Conservation (phyloP, 768 basidiomycete genomes). For the Dentipellis fragilis region DNA sequence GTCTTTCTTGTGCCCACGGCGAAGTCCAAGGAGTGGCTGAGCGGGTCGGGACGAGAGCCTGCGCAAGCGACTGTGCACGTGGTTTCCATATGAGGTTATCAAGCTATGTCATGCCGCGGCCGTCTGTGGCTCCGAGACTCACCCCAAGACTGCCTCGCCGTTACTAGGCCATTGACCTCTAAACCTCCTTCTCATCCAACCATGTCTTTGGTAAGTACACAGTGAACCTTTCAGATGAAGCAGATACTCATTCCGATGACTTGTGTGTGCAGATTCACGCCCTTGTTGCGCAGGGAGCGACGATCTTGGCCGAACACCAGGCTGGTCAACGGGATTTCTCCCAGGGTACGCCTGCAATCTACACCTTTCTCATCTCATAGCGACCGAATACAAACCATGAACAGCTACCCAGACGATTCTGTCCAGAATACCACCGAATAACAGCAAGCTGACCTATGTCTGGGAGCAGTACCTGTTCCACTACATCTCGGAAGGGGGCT, state of each 20-base stretch:
- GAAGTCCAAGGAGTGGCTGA: too few species aligned
- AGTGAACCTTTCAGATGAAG: neutral
- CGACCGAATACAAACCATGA: neutral
- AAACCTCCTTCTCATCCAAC: neutral
- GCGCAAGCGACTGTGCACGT: too few species aligned
- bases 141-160: too few species aligned
- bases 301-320: constrained; percentile 82
- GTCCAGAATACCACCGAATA: constrained; percentile 87
- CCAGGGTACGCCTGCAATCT: constrained; percentile 44
- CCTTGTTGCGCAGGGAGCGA: constrained; percentile 66
- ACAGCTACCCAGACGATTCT: constrained; percentile 82
- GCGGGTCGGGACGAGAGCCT: too few species aligned
- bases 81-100: too few species aligned
- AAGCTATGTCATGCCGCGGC: too few species aligned
- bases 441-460: constrained; percentile 74
- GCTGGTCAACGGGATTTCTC: constrained; percentile 80
- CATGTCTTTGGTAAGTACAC: neutral
- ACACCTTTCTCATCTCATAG: neutral
- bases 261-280: constrained; percentile 36
- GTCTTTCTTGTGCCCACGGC: too few species aligned
- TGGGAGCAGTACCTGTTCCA: constrained; percentile 94
- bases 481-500: constrained; percentile 82
- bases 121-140: too few species aligned
- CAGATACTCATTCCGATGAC: neutral
- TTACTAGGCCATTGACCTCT: too few species aligned